A percentile compares a stretch with the other conserved stretches of the same genome.
Conservation (phyloP, 192 early-diverging fungal species). For the Coemansia sp. region DNA sequence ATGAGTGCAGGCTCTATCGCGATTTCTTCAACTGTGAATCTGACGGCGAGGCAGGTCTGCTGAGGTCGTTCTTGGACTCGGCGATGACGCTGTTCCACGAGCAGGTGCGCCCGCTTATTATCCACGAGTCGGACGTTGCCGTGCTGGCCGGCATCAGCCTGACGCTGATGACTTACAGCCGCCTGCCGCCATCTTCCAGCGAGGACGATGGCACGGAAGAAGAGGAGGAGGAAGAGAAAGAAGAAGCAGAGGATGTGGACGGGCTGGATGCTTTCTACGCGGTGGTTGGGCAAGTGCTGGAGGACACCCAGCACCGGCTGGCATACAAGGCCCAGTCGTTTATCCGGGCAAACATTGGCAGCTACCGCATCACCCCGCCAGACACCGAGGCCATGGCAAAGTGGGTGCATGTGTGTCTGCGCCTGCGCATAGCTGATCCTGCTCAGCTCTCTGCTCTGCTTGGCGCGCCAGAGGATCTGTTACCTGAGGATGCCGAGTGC, state of each 20-base stretch:
- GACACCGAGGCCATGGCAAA: constrained; percentile 12
- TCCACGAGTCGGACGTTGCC: constrained; percentile 79
- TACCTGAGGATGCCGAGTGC: constrained; percentile 11
- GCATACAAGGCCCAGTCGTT: constrained; percentile 83
- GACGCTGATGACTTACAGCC: constrained; percentile 34
- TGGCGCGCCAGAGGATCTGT: not conserved
- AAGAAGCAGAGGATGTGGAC: constrained; percentile 21
- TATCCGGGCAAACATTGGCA: constrained; percentile 54
- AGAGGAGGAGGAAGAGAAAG: not conserved
- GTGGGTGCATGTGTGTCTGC: constrained; percentile 24
- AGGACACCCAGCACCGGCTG: constrained; percentile 86
- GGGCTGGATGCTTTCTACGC: constrained; percentile 59
- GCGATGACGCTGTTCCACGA: constrained; percentile 77
- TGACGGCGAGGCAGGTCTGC: constrained; percentile 45
- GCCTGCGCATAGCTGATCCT: constrained; percentile 14
- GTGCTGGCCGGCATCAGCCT: constrained; percentile 79
- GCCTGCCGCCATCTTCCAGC: not conserved
- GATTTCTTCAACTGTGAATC: constrained; percentile 61
- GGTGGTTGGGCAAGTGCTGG: constrained; percentile 75
- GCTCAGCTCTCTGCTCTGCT: constrained; percentile 10
- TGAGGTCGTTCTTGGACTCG: constrained; percentile 72
- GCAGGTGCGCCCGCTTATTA: constrained; percentile 81
- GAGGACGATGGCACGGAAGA: not conserved
- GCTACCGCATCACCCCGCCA: constrained; percentile 15
- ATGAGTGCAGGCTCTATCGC: constrained; percentile 78